Evolutionary conservation across 257 asterid genomes (phyloP).

Genomic region (Solanum paucissectum): DNA sequence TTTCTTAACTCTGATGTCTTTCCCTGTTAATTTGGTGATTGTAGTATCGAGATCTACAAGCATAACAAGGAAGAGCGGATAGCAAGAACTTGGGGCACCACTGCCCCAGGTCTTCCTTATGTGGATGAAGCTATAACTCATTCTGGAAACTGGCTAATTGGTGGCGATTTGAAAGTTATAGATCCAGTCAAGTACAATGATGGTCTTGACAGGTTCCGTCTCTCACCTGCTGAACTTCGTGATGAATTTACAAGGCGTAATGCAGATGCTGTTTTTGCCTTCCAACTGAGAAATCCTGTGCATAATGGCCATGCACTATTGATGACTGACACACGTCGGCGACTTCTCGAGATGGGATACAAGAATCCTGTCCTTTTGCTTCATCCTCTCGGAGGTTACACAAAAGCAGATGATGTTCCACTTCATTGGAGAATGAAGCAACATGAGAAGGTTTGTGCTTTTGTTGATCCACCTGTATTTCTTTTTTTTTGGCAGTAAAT

Average conservation of each 20-base stretch:
- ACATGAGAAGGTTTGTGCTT: slow-evolving; percentile 67
- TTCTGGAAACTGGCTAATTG: slow-evolving; percentile 84
- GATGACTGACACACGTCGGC: slow-evolving; percentile 85
- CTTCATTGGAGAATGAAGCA: slow-evolving; percentile 91
- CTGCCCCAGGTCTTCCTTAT: slow-evolving; percentile 79
- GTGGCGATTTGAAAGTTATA: slow-evolving; percentile 77
- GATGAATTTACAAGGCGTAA: slow-evolving; percentile 59
- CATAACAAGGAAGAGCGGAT: slow-evolving; percentile 92
- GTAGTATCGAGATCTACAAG: slow-evolving; percentile 79
- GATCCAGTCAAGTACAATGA: slow-evolving; percentile 62
- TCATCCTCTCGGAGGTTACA: slow-evolving; percentile 80
- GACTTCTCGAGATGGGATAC: slow-evolving; percentile 86
- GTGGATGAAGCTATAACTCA: slow-evolving; percentile 52
- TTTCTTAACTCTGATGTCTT: neutral
- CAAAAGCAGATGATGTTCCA: slow-evolving; percentile 92
- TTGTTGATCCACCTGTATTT: neutral
- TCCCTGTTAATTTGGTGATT: neutral
- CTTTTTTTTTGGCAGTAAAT: neutral
- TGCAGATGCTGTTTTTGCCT: slow-evolving; percentile 93
- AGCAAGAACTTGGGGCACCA: slow-evolving; percentile 95
- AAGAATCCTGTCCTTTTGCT: slow-evolving; percentile 78
- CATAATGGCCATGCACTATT: slow-evolving; percentile 88
- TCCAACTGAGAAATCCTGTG: slow-evolving; percentile 91
- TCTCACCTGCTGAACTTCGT: slow-evolving; percentile 74
- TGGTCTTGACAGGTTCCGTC: slow-evolving; percentile 69